Evolutionary conservation across 1,284 basidiomycete genomes (phyloP).

Genomic region (Sutorius eximius): DNA sequence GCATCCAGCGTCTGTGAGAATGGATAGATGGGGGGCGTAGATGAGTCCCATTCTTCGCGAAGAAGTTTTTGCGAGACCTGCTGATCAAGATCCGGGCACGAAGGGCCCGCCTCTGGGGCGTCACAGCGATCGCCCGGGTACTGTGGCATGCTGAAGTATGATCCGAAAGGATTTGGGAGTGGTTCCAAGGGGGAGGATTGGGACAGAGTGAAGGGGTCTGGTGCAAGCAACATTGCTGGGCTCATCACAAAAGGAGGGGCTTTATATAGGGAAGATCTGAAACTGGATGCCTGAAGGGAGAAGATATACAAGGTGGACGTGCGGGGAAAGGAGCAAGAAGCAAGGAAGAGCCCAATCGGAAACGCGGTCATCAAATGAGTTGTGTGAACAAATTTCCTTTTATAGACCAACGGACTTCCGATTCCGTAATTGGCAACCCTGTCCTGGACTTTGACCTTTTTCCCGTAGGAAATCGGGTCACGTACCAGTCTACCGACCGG

Average conservation of each 20-base stretch:
- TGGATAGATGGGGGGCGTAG: background rate
- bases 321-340: constrained; percentile 26
- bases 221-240: constrained; percentile 6
- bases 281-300: background rate
- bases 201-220: constrained; percentile 11
- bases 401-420: background rate
- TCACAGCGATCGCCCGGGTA: constrained; percentile 3
- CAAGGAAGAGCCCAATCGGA: background rate
- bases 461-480: no score
- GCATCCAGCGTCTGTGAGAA: constrained; percentile 21
- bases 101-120: background rate
- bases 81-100: constrained; percentile 30
- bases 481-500: background rate
- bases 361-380: constrained; percentile 15
- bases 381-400: constrained; percentile 19
- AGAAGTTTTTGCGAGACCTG: constrained; percentile 24
- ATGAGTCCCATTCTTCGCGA: constrained; percentile 4
- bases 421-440: constrained; percentile 3
- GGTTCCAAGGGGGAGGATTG: constrained; percentile 5
- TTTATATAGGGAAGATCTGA: constrained; percentile 1
- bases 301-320: background rate
- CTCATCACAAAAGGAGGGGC: background rate
- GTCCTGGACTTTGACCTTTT: no score
- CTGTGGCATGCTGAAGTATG: constrained; percentile 1
- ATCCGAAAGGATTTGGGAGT: constrained; percentile 15